Evolutionary conservation across 345 rosid genomes (phyloP), one percentile per base, ranked within the genome.

Genomic region (Brassica cretica): DNA sequence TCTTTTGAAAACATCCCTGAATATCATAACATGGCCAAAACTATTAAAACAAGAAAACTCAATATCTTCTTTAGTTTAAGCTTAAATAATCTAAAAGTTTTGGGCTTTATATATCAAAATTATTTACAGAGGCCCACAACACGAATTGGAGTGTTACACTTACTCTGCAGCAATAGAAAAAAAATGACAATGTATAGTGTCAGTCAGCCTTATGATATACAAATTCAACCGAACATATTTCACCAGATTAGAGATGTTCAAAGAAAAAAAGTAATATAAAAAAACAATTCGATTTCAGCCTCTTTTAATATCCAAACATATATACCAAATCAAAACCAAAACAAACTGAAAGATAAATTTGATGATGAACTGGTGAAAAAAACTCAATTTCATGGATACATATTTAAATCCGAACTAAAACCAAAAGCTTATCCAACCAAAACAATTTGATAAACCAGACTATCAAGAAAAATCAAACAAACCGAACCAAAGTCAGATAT

Each of bases 401-500:
- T 44, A 44, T 10, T 44, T 44, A 44, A 44, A 44, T 44, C 51
- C 51, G 14, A 44, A 44, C 51, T 11, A 44, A 44, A 44, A 44
- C 51, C n/a, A 41, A 9, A 41, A 41, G 5, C 51, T 41, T 41
- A 11, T 41, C n/a, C 14, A 41, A 4, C 5, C 12, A 4, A 41
- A 41, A 41, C n/a, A 41, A 10, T 55, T 6, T 53, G 14, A 58
- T 21, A 58, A 69, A 69, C 7, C 46, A 16, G 16, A 30, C 32
- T 60, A 58, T 11, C 33, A 60, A 60, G 4, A 60, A 60, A 60
- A 5, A 60, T 25, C 33, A 60, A 25, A 60, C 64, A 60, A 11
- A 60, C 37, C 3, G 35, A 30, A 30, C 32, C 49, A 68, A 68
- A 75, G 55, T 12, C 53, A 73, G 78, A 33, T 69, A 79, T 60